Percentiles rank a stretch among this genome's conserved stretches.
phyloP scores from a whole-genome alignment of 1,139 yeast species.

The Kluyveromyces sp. region DNA sequence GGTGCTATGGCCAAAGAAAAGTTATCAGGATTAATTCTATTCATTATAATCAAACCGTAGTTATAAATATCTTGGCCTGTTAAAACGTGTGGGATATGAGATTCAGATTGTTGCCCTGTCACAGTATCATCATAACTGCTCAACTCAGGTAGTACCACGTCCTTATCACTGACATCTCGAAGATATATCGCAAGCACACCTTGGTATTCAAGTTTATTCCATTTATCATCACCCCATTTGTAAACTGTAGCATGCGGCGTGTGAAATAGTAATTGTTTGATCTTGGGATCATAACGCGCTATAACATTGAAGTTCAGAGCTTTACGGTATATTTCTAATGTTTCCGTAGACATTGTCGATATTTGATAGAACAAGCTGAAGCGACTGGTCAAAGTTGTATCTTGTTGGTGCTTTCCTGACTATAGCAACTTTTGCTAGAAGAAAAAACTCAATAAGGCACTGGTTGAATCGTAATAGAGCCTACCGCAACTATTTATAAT shows the following conservation, averaged over 20 bases:
- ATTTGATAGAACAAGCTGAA: no score
- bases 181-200: conserved; percentile 79
- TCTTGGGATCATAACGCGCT: conserved; percentile 72
- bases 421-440: no score
- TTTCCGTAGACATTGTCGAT: conserved; percentile 5
- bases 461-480: no score
- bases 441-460: no score
- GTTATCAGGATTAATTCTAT: conserved; percentile 67
- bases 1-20: conserved; percentile 75
- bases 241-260: conserved; percentile 67
- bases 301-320: conserved; percentile 77
- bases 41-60: conserved; percentile 71
- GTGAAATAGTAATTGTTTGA: conserved; percentile 64
- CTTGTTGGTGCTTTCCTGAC: no score
- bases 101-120: conserved; percentile 14
- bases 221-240: conserved; percentile 60
- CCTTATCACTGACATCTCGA: conserved; percentile 36
- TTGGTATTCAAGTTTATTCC: conserved; percentile 74
- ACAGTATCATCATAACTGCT: conserved; percentile 22
- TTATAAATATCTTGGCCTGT: conserved; percentile 45
- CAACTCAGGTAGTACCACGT: conserved; percentile 14
- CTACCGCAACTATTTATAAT: no score
- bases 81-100: conserved; percentile 15
- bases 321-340: conserved; percentile 51
- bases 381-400: no score